phyloP scores from a whole-genome alignment of 2,329 filamentous ascomycete genomes.

The Aspergillus jensenii region DNA sequence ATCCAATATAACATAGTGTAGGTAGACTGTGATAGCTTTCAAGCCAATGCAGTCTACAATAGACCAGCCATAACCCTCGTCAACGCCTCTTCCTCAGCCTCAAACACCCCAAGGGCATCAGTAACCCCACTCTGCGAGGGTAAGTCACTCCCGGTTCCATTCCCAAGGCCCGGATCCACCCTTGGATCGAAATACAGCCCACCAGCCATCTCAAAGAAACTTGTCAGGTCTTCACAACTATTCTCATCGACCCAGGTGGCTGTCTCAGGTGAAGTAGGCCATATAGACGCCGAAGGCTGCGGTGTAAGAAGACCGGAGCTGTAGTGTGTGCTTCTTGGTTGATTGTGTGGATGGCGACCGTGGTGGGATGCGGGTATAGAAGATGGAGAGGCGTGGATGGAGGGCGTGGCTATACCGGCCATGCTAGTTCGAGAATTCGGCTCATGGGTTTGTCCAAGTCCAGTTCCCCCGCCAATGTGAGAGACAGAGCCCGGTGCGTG shows the following conservation, averaged over 20 bases:
- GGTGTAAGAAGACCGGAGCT: slow-evolving; percentile 12
- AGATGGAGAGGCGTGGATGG: neutral
- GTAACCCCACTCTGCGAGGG: slow-evolving; percentile 2
- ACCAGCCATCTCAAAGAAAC: slow-evolving; percentile 61
- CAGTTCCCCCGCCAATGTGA: neutral
- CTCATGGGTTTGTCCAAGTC: neutral
- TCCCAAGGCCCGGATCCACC: neutral
- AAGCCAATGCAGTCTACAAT: slow-evolving; percentile 16
- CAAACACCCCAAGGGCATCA: slow-evolving; percentile 27
- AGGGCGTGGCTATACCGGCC: neutral
- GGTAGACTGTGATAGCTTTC: neutral
- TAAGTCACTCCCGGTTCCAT: neutral
- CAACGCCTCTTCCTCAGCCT: slow-evolving; percentile 36
- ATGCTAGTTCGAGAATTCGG: neutral
- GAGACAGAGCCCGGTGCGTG: neutral
- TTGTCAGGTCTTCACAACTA: slow-evolving; percentile 54
- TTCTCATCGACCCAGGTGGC: slow-evolving; percentile 17
- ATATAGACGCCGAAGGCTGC: slow-evolving; percentile 14
- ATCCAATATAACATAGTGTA: too few species aligned
- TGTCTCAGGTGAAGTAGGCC: slow-evolving; percentile 17
- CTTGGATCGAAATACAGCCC: slow-evolving; percentile 37
- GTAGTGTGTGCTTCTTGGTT: slow-evolving; percentile 10
- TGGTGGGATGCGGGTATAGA: neutral
- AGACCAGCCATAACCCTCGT: slow-evolving; percentile 37
- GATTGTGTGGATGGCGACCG: neutral